Conservation (phyloP, 208 protist genomes). For the Leishmania martiniquensis region DNA sequence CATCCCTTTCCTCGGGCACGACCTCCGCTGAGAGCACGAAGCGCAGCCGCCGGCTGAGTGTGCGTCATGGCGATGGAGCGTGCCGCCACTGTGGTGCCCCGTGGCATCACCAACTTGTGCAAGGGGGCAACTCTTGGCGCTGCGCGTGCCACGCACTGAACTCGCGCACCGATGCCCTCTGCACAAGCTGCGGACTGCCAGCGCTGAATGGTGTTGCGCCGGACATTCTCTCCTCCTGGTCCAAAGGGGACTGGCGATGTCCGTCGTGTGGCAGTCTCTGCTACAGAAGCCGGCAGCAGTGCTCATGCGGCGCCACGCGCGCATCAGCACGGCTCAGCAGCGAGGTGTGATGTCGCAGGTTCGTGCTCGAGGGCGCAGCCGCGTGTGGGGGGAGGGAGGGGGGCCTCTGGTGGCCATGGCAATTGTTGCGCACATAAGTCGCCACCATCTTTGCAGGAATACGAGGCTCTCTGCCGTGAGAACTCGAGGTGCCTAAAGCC, state of each 20-base stretch:
- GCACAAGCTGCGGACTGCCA: conserved; percentile 62
- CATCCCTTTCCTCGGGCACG: neutral
- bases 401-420: neutral
- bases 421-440: neutral
- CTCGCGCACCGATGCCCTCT: conserved; percentile 13
- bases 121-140: conserved; percentile 47
- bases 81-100: conserved; percentile 60
- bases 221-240: conserved; percentile 67
- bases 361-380: neutral
- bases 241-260: conserved; percentile 77
- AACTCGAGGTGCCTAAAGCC: neutral
- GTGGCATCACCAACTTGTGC: conserved; percentile 69
- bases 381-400: neutral
- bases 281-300: conserved; percentile 59
- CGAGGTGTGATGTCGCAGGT: neutral
- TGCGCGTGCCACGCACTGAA: conserved; percentile 81
- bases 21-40: neutral
- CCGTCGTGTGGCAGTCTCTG: conserved; percentile 48
- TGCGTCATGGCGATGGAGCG: conserved; percentile 31
- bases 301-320: conserved; percentile 48
- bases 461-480: neutral
- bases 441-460: neutral
- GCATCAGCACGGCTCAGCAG: neutral
- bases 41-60: conserved; percentile 10
- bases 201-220: conserved; percentile 37